phyloP scores from a whole-genome alignment of 192 early-diverging fungal species.

The Coemansia sp. region DNA sequence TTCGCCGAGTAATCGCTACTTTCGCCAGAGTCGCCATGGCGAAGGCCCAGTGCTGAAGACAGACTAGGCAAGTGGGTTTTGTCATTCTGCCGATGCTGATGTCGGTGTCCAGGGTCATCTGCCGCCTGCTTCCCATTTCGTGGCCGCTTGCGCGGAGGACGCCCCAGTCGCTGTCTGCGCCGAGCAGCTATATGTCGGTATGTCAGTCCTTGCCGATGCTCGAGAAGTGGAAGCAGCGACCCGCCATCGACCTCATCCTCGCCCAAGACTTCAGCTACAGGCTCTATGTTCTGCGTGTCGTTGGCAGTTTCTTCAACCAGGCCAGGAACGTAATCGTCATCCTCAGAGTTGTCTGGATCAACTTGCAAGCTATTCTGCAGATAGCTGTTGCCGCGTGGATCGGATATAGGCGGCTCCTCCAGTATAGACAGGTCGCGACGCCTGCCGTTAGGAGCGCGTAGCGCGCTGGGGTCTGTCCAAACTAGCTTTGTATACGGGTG shows the following conservation, averaged over 20 bases:
- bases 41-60: background rate
- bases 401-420: background rate
- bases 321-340: slow-evolving; percentile 47
- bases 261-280: background rate
- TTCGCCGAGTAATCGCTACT: background rate
- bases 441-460: slow-evolving; percentile 1
- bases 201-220: slow-evolving; percentile 14
- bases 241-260: background rate
- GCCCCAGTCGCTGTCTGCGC: slow-evolving; percentile 3
- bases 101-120: background rate
- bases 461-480: slow-evolving; percentile 43
- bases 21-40: background rate
- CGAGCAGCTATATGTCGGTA: slow-evolving; percentile 33
- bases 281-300: slow-evolving; percentile 4
- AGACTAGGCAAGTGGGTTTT: slow-evolving; percentile 8
- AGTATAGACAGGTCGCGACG: slow-evolving; percentile 13
- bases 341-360: slow-evolving; percentile 41
- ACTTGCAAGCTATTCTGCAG: background rate
- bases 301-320: slow-evolving; percentile 15
- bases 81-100: slow-evolving; percentile 1
- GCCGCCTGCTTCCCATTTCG: background rate
- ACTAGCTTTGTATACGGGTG: slow-evolving; percentile 52
- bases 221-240: background rate
- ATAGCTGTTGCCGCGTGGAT: background rate
- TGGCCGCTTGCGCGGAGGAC: background rate